phyloP scores from a whole-genome alignment of 768 basidiomycete genomes.

The Galerina sulciceps region DNA sequence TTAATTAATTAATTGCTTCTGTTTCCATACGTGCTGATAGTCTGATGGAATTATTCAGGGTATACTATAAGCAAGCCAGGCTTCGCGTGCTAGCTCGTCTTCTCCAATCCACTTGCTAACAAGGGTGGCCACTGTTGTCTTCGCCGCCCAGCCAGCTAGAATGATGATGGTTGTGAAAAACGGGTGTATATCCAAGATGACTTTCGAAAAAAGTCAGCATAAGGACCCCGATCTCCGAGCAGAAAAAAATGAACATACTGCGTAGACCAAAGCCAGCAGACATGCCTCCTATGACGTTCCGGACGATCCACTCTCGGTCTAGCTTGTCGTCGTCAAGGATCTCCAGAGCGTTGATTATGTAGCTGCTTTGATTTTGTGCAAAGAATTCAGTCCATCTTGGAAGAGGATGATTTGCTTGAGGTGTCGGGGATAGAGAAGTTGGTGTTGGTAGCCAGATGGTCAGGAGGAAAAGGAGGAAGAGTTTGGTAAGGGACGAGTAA shows the following conservation, averaged over 20 bases:
- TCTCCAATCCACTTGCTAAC: conserved; percentile 72
- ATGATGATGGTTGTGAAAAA: conserved; percentile 77
- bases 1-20: too few relatives aligned
- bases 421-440: conserved; percentile 11
- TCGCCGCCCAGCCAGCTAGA: conserved; percentile 71
- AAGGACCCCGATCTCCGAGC: not conserved
- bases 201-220: conserved; percentile 35
- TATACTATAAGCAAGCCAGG: conserved; percentile 85
- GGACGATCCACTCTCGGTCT: conserved; percentile 83
- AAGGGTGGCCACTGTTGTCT: conserved; percentile 64
- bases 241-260: conserved; percentile 45
- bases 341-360: conserved; percentile 45
- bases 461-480: conserved; percentile 81
- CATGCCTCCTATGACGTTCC: conserved; percentile 85
- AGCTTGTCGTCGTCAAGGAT: conserved; percentile 74
- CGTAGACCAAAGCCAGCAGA: conserved; percentile 86
- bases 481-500: conserved; percentile 84
- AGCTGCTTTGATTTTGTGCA: conserved; percentile 27
- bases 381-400: conserved; percentile 30
- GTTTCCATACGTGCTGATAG: too few relatives aligned
- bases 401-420: conserved; percentile 26
- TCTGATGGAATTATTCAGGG: conserved; percentile 39
- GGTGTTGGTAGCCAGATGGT: conserved; percentile 75
- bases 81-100: conserved; percentile 58
- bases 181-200: conserved; percentile 79